Conservation (phyloP, 192 early-diverging fungal genomes). For the Radiomyces spectabilis region DNA sequence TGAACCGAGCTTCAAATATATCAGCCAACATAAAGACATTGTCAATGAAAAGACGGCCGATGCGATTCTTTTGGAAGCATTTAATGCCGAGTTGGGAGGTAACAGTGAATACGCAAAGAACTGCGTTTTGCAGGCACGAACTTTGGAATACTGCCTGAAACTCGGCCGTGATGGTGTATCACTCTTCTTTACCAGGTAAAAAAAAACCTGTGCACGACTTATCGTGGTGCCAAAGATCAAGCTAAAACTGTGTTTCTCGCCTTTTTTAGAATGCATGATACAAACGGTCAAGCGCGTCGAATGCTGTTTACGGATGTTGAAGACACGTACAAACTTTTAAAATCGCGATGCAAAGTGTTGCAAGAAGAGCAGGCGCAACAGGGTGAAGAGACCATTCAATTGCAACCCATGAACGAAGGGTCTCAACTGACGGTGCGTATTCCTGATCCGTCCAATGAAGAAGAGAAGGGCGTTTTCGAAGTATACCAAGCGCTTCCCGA, state of each 20-base stretch:
- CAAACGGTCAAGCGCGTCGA: slow-evolving; percentile 53
- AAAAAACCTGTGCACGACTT: too few relatives aligned
- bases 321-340: slow-evolving; percentile 76
- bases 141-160: slow-evolving; percentile 79
- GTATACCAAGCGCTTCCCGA: slow-evolving; percentile 65
- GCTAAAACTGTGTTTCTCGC: too few relatives aligned
- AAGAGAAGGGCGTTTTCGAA: slow-evolving; percentile 50
- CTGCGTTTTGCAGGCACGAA: slow-evolving; percentile 73
- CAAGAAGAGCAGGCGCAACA: slow-evolving; percentile 37
- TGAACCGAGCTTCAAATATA: slow-evolving; percentile 53
- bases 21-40: slow-evolving; percentile 63
- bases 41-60: slow-evolving; percentile 66
- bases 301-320: slow-evolving; percentile 87
- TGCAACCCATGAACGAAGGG: slow-evolving; percentile 62
- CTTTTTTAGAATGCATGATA: slow-evolving; percentile 29
- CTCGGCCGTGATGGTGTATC: slow-evolving; percentile 78
- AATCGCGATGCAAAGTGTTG: slow-evolving; percentile 58
- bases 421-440: slow-evolving; percentile 65
- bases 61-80: slow-evolving; percentile 80
- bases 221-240: too few relatives aligned
- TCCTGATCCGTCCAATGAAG: slow-evolving; percentile 45
- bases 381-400: slow-evolving; percentile 60
- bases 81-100: slow-evolving; percentile 67
- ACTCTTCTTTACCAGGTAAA: slow-evolving; percentile 74
- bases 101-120: slow-evolving; percentile 59